phyloP scores from a whole-genome alignment of 2,329 filamentous ascomycete species.

The Ascochyta viciae-villosae region DNA sequence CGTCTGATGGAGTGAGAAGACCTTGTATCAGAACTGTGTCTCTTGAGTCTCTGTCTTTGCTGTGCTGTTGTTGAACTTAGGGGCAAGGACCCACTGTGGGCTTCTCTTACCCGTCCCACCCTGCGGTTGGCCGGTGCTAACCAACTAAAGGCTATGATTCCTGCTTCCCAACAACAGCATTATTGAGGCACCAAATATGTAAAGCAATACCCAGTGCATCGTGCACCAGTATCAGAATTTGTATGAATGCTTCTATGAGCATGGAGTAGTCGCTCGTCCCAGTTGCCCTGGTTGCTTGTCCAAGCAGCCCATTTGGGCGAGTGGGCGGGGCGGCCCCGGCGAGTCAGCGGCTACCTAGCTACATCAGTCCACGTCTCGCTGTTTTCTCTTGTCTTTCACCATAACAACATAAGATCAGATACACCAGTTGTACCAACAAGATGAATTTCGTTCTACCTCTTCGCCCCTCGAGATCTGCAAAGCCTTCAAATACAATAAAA shows the following conservation, averaged over 20 bases:
- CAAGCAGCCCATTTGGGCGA: background rate
- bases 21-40: slow-evolving; percentile 15
- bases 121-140: slow-evolving; percentile 10
- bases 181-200: background rate
- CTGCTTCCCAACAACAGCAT: background rate
- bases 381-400: slow-evolving; percentile 1
- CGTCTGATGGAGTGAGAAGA: slow-evolving; percentile 32
- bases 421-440: background rate
- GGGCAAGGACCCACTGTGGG: slow-evolving; percentile 10
- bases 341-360: slow-evolving; percentile 16
- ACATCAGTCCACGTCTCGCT: slow-evolving; percentile 16
- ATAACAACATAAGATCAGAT: background rate
- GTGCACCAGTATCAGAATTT: background rate
- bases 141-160: background rate
- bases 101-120: slow-evolving; percentile 1
- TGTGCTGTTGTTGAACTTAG: slow-evolving; percentile 31
- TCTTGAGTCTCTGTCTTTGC: slow-evolving; percentile 2
- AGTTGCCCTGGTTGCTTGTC: slow-evolving; percentile 4
- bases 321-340: slow-evolving; percentile 10
- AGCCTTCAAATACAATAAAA: background rate
- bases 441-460: slow-evolving; percentile 19
- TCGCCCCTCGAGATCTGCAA: slow-evolving; percentile 8
- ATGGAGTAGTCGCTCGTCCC: background rate
- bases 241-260: background rate
- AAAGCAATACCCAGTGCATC: background rate